Evolutionary conservation across 2,329 filamentous ascomycete genomes (phyloP).

Genomic region (Penicillium griseofulvum): DNA sequence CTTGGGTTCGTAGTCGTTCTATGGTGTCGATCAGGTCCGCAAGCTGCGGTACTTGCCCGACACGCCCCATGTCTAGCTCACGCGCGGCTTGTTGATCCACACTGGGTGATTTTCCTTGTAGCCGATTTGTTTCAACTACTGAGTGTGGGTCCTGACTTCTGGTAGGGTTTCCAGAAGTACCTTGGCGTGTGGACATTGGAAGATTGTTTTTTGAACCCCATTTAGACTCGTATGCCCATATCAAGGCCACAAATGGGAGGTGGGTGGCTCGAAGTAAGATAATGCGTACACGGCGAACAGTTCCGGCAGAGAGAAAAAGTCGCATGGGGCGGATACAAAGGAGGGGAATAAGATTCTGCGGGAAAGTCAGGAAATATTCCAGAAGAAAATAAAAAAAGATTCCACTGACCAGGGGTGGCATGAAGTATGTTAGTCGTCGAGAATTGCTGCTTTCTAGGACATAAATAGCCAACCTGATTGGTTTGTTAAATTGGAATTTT

Average conservation of each 20-base stretch:
- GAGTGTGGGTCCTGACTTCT: constrained; percentile 27
- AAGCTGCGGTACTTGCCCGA: constrained; percentile 25
- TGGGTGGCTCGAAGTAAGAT: constrained; percentile 59
- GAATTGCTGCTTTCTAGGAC: constrained; percentile 48
- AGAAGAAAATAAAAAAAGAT: constrained; percentile 12
- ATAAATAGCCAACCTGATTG: constrained; percentile 42
- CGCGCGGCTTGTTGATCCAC: constrained; percentile 25
- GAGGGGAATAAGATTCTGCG: constrained; percentile 59
- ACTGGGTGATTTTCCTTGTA: constrained; percentile 18
- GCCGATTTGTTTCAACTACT: constrained; percentile 20
- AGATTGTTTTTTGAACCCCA: constrained; percentile 22
- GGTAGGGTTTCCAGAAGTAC: constrained; percentile 19
- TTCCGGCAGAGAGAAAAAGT: constrained; percentile 55
- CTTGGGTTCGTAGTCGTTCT: constrained; percentile 35
- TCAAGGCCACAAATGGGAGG: constrained; percentile 56
- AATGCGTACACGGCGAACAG: constrained; percentile 56
- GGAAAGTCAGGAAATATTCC: constrained; percentile 14
- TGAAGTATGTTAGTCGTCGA: constrained; percentile 47
- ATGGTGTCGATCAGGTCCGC: constrained; percentile 36
- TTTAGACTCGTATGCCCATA: constrained; percentile 54
- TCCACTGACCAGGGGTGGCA: constrained; percentile 45
- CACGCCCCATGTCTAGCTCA: constrained; percentile 21
- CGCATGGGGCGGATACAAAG: constrained; percentile 57
- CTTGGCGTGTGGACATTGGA: constrained; percentile 21
- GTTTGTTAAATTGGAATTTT: constrained; percentile 7